phyloP scores from a whole-genome alignment of 805 yeast species.

The Pichia eremophila region DNA sequence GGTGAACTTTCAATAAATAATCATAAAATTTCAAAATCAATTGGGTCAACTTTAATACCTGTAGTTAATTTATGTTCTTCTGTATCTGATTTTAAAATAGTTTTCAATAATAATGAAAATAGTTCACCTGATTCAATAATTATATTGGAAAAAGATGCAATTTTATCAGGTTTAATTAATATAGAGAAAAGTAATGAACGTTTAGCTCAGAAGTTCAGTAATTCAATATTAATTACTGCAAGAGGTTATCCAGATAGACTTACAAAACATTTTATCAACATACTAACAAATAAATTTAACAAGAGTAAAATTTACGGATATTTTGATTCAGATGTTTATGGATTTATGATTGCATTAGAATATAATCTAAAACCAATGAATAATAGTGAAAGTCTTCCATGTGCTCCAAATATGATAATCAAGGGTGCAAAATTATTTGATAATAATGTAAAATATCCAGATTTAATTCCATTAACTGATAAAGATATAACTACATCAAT shows the following conservation, averaged over 20 bases:
- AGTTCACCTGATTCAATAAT: slow-evolving; percentile 25
- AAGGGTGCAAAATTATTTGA: slow-evolving; percentile 5
- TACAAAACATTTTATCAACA: slow-evolving; percentile 32
- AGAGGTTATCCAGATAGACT: slow-evolving; percentile 58
- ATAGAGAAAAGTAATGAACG: not conserved
- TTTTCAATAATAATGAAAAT: slow-evolving; percentile 1
- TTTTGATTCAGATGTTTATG: slow-evolving; percentile 61
- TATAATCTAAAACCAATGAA: slow-evolving; percentile 14
- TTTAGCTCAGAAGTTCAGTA: not conserved
- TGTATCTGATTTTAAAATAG: slow-evolving; percentile 11
- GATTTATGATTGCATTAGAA: slow-evolving; percentile 41
- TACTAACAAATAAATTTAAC: slow-evolving; percentile 16
- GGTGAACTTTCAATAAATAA: slow-evolving; percentile 17
- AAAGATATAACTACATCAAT: slow-evolving; percentile 1
- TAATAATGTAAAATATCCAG: not conserved
- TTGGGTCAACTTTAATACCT: slow-evolving; percentile 30
- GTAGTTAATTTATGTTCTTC: slow-evolving; percentile 21
- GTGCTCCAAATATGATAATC: not conserved
- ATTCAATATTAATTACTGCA: slow-evolving; percentile 38
- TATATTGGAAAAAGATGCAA: slow-evolving; percentile 45
- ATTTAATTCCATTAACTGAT: slow-evolving; percentile 1
- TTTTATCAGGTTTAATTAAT: slow-evolving; percentile 28
- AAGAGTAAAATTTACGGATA: slow-evolving; percentile 34
- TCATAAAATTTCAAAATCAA: not conserved
- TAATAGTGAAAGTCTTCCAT: not conserved